A percentile compares a stretch with the other conserved stretches of the same genome.
phyloP scores from a whole-genome alignment of 2,329 filamentous ascomycete species.

The Penicillium sp. region DNA sequence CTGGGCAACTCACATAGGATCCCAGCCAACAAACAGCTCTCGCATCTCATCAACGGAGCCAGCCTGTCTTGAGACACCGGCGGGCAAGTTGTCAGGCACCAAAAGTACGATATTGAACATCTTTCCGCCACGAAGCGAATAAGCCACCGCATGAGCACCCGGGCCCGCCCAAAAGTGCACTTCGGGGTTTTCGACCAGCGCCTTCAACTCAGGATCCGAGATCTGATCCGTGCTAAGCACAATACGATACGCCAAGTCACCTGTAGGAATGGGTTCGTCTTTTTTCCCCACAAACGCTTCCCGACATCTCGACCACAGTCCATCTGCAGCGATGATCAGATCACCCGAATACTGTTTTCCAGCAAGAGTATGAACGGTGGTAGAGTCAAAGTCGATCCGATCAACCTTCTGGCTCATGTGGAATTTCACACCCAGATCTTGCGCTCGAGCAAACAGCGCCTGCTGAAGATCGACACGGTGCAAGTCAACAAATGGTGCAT shows the following conservation, averaged over 20 bases:
- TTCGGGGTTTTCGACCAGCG: slow-evolving; percentile 55
- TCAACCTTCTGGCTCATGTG: slow-evolving; percentile 52
- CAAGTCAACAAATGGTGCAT: slow-evolving; percentile 60
- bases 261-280: slow-evolving; percentile 58
- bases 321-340: slow-evolving; percentile 65
- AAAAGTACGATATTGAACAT: slow-evolving; percentile 69
- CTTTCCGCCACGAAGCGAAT: slow-evolving; percentile 57
- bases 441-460: slow-evolving; percentile 54
- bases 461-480: slow-evolving; percentile 65
- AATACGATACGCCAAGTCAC: slow-evolving; percentile 67
- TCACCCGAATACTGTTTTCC: slow-evolving; percentile 52
- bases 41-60: slow-evolving; percentile 65
- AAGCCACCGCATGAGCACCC: slow-evolving; percentile 62
- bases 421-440: slow-evolving; percentile 56
- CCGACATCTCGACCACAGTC: slow-evolving; percentile 63
- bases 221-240: slow-evolving; percentile 57
- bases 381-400: slow-evolving; percentile 39
- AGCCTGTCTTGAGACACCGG: slow-evolving; percentile 52
- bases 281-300: slow-evolving; percentile 49
- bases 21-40: slow-evolving; percentile 63
- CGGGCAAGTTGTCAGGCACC: slow-evolving; percentile 64
- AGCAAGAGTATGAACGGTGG: slow-evolving; percentile 40
- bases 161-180: slow-evolving; percentile 68
- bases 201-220: slow-evolving; percentile 51
- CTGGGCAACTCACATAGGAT: slow-evolving; percentile 49